These are phyloP conservation scores for Tephrocybe sp. DNA, from an alignment of 768 basidiomycete species.

Conservation along the genomic window DNA sequence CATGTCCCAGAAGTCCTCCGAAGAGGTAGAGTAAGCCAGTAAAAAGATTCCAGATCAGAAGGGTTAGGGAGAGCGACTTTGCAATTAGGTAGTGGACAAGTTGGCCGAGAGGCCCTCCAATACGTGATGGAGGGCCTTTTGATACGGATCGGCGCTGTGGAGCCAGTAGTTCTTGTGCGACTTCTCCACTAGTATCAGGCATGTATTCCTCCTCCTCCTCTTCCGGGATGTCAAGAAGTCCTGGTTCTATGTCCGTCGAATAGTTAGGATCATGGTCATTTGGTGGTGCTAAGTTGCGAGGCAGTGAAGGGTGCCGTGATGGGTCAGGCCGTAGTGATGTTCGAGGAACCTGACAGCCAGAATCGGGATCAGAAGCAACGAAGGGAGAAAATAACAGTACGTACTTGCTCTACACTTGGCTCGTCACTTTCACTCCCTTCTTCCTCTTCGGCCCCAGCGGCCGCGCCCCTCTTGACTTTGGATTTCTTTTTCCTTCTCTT, in stretches of 20 bases:
- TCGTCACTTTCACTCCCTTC: constrained; percentile 42
- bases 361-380: constrained; percentile 5
- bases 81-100: constrained; percentile 32
- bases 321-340: constrained; percentile 37
- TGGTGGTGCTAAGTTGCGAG: constrained; percentile 29
- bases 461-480: constrained; percentile 43
- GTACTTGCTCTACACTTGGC: constrained; percentile 35
- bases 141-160: constrained; percentile 33
- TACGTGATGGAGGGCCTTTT: constrained; percentile 27
- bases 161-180: background rate
- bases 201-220: constrained; percentile 49
- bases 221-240: constrained; percentile 66
- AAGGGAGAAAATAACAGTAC: constrained; percentile 21
- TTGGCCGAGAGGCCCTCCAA: constrained; percentile 45
- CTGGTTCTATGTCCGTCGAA: constrained; percentile 47
- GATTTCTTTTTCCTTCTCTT: constrained; percentile 58
- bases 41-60: constrained; percentile 29
- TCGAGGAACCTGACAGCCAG: constrained; percentile 23
- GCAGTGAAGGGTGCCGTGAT: constrained; percentile 30
- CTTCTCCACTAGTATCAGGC: constrained; percentile 23
- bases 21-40: constrained; percentile 38
- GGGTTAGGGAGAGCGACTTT: constrained; percentile 20
- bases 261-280: constrained; percentile 29
- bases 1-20: constrained; percentile 50
- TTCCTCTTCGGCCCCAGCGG: constrained; percentile 49